Base-by-base conservation (phyloP, 495 filamentous ascomycete genomes). In the Evernia prunastri region DNA sequence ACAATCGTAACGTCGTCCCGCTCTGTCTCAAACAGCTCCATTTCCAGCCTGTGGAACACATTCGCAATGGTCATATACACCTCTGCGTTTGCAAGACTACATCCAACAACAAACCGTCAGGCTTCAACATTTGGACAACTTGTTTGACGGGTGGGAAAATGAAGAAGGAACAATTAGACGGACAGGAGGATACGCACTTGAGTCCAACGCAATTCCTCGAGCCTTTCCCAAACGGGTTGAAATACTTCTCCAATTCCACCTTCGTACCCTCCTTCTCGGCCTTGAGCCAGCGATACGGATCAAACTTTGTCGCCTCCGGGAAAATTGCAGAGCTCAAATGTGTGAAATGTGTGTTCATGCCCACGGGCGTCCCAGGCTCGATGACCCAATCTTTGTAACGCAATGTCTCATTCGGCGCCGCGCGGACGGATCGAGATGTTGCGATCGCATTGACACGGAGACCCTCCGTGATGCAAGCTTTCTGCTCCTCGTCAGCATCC, bases 221-320 rank as follows among this genome's bases (percentile, higher is more conserved):
- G 0, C 81, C 81, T 60, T 73, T 77, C 15, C 67, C 71, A 57
- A 84, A 84, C 0, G 80, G 64, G 11, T 79, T 72, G 7, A 77
- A 72, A 54, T 74, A 77, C 18, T 70, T 68, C 17, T 66, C 59
- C 31, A 81, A 65, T 35, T 69, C 67, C 42, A 45, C 66, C 23
- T 20, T 53, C 40, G 71, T 59, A 11, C 68, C 63, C 20, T 65
- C 53, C 13, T 69, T 67, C 15, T 60, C 56, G 7, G 72, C 69
- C 11, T 68, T 64, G 29, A 82, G 68, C 80, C 80, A 86, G 29
- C 83, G 76, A 25, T 81, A 76, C 0, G 84, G 83, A 18, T 73
- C 62, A 66, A 72, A 70, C 29, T 59, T 60, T 13, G 59, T 35
- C 12, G 68, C 62, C 1, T 65, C 58, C 13, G 66, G 66, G 25